Conservation (phyloP, 179 eudicot species). For the Beta corolliflora region DNA sequence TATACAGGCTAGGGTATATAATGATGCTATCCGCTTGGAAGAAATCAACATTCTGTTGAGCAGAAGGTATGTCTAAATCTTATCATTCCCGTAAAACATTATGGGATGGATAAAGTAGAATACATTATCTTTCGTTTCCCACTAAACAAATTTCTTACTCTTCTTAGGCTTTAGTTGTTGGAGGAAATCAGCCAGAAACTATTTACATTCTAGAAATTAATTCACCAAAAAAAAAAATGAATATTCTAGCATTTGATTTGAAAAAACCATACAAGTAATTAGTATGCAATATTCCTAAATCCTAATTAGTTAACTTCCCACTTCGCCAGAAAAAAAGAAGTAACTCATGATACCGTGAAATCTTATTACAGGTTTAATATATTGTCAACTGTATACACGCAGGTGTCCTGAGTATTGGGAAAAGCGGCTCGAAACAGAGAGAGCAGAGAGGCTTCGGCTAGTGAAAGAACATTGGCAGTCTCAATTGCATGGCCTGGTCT, state of each 20-base stretch:
- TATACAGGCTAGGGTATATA: conserved; percentile 51
- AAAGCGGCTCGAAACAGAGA: conserved; percentile 55
- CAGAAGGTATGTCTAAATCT: conserved; percentile 37
- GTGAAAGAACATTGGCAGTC: conserved; percentile 74
- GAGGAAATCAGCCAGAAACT: no score
- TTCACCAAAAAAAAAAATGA: no score
- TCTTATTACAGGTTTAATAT: neutral
- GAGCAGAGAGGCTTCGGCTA: conserved; percentile 56
- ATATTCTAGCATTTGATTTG: no score
- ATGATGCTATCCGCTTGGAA: conserved; percentile 56
- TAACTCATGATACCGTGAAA: neutral
- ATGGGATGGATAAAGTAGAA: no score
- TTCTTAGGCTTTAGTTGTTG: no score
- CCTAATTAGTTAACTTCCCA: no score
- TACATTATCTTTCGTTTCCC: no score
- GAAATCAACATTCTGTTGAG: conserved; percentile 59
- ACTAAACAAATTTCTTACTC: no score
- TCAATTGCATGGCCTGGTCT: conserved; percentile 31
- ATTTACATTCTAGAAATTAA: no score
- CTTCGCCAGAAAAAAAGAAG: neutral
- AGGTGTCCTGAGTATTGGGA: conserved; percentile 72
- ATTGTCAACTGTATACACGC: neutral
- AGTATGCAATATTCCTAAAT: no score
- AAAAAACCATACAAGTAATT: no score
- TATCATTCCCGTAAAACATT: neutral